A percentile compares a stretch with the other conserved stretches of the same genome.
Evolutionary conservation across 2,329 filamentous ascomycete species (phyloP).

Genomic region (Remersonia thermophila): DNA sequence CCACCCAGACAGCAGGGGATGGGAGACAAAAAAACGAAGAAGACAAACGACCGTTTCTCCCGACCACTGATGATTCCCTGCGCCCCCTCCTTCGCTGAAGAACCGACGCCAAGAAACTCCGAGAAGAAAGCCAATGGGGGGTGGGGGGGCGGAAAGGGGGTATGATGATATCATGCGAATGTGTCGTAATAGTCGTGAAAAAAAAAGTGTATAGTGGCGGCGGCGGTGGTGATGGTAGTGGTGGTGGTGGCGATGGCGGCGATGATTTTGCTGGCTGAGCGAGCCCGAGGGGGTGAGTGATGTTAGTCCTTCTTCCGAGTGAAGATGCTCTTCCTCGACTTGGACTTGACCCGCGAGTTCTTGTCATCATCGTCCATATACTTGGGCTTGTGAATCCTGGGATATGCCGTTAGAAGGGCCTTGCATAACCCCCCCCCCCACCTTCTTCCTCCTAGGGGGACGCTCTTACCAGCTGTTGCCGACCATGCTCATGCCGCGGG

Average conservation of each 20-base stretch:
- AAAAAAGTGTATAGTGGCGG: too few relatives aligned
- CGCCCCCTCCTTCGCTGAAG: neutral
- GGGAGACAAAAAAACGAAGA: too few relatives aligned
- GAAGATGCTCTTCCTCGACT: slow-evolving; percentile 58
- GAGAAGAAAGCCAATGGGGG: slow-evolving; percentile 6
- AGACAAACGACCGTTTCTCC: neutral
- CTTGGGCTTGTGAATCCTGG: slow-evolving; percentile 92
- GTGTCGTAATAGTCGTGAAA: slow-evolving; percentile 6
- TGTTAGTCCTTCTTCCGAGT: slow-evolving; percentile 25
- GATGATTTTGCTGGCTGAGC: too few relatives aligned
- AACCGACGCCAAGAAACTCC: slow-evolving; percentile 6
- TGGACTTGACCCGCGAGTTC: slow-evolving; percentile 56
- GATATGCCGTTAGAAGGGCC: too few relatives aligned
- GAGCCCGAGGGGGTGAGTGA: too few relatives aligned
- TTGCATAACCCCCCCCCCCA: too few relatives aligned
- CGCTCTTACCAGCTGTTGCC: slow-evolving; percentile 86
- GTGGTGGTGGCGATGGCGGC: too few relatives aligned
- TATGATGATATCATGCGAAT: slow-evolving; percentile 9
- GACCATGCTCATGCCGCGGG: slow-evolving; percentile 92
- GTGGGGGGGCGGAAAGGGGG: too few relatives aligned
- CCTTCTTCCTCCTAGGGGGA: too few relatives aligned
- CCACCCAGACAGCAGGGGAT: too few relatives aligned
- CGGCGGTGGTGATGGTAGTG: too few relatives aligned
- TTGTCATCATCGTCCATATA: slow-evolving; percentile 58
- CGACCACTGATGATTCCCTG: neutral